Evolutionary conservation across 1,284 basidiomycete genomes (phyloP), one percentile per base, ranked within the genome.

Genomic region (Rhodotorula sp.): DNA sequence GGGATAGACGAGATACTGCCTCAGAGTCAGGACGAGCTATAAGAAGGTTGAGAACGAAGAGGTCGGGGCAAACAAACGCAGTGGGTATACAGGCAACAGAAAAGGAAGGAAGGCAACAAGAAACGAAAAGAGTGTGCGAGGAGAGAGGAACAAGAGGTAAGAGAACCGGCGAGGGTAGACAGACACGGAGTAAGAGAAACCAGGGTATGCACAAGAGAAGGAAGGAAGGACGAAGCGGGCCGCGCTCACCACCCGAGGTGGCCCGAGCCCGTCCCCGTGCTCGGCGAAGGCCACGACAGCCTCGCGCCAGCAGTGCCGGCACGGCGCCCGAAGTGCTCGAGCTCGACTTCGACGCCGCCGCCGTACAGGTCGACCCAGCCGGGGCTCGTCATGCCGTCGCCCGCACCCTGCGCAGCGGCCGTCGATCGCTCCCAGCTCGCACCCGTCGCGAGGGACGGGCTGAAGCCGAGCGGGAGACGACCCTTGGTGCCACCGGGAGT

Each of bases 381-480:
- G 23, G 57, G 57, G n/a, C n/a, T 59, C 60, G 48, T n/a, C 60
- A 21, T n/a, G 58, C 49, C 41, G 42, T n/a, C 42, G 21, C 13
- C 23, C n/a, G 45, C 41, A 41, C 27, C 16, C 16, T 19, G n/a
- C 4, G 27, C 34, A 16, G 41, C 19, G 25, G 55, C 63, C 21
- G 54, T 64, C 34, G 63, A 64, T 27, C 63, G 63, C 41, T 64
- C 55, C 63, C 62, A 63, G 41, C 62, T 63, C 53, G 62, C 53
- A 1, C 68, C 68, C 2, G 60, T 56, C 52, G 69, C 66, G 13
- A 72, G 61, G 13, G 61, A 64, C 23, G 70, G 70, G 17, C 55
- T 59, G 56, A 66, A 72, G 1, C 70, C 70, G 60, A 72, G 70
- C 34, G 70, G 70, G 4, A 61, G 34, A 17, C 61, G 61, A 5